Evolutionary conservation across 768 basidiomycete species (phyloP).

Genomic region (Auricularia sp.): DNA sequence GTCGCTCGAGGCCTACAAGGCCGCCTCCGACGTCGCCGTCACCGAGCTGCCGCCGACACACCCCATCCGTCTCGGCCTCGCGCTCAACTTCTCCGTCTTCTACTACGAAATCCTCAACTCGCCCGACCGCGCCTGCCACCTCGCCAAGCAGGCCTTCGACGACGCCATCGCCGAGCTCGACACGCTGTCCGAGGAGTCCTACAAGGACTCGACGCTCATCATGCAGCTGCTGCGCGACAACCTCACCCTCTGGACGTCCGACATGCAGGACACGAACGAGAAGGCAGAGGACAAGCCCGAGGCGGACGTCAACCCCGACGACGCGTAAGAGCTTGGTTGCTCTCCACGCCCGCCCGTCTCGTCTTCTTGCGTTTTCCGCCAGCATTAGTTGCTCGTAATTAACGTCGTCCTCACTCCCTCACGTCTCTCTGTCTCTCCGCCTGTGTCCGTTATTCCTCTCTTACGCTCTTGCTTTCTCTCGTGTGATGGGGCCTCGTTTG

Average conservation of each 20-base stretch:
- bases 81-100: constrained; percentile 91
- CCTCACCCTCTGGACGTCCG: constrained; percentile 74
- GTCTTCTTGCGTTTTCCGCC: too few relatives aligned
- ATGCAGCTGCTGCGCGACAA: constrained; percentile 77
- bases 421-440: too few relatives aligned
- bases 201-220: constrained; percentile 76
- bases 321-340: neutral
- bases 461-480: too few relatives aligned
- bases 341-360: neutral
- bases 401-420: too few relatives aligned
- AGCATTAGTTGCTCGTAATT: too few relatives aligned
- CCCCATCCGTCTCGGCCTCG: constrained; percentile 79
- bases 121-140: constrained; percentile 77
- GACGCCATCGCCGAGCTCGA: constrained; percentile 70
- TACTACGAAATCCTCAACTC: constrained; percentile 82
- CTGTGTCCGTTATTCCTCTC: too few relatives aligned
- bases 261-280: constrained; percentile 37
- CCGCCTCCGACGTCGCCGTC: constrained; percentile 73
- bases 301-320: constrained; percentile 3
- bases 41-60: constrained; percentile 67
- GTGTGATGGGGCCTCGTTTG: too few relatives aligned
- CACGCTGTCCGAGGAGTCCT: constrained; percentile 41
- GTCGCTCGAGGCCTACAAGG: constrained; percentile 77
- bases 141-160: constrained; percentile 89
- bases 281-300: constrained; percentile 5